Conservation (phyloP, 192 early-diverging fungal genomes). For the Anaeromyces robustus region DNA sequence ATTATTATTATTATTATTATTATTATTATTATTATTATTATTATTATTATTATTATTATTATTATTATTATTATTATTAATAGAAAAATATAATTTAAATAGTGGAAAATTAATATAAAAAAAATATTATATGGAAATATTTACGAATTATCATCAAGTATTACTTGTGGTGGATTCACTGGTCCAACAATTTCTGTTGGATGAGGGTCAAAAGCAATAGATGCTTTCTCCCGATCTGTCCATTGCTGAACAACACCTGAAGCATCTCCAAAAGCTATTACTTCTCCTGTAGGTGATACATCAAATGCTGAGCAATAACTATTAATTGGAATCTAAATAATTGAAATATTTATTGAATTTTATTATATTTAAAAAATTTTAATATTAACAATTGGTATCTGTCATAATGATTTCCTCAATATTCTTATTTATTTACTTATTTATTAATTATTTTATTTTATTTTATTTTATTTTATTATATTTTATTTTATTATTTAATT, state of each 20-base stretch:
- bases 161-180: conserved; percentile 13
- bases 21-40: neutral
- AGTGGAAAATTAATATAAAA: too few species aligned
- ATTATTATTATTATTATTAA: too few species aligned
- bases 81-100: too few species aligned
- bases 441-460: too few species aligned
- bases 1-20: too few species aligned
- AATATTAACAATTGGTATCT: too few species aligned
- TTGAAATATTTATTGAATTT: too few species aligned
- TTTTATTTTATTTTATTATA: neutral
- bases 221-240: conserved; percentile 43
- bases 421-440: too few species aligned
- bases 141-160: neutral
- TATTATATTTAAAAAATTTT: too few species aligned
- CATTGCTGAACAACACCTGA: conserved; percentile 64
- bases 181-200: conserved; percentile 32
- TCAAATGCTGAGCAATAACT: conserved; percentile 25
- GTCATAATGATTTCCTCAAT: too few species aligned
- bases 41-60: too few species aligned
- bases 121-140: too few species aligned
- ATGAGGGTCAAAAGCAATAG: conserved; percentile 48
- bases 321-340: conserved; percentile 28
- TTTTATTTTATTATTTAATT: neutral
- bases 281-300: conserved; percentile 61
- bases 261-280: conserved; percentile 61